Evolutionary conservation across 768 basidiomycete species (phyloP).

Genomic region (Leccinum ochraceum): DNA sequence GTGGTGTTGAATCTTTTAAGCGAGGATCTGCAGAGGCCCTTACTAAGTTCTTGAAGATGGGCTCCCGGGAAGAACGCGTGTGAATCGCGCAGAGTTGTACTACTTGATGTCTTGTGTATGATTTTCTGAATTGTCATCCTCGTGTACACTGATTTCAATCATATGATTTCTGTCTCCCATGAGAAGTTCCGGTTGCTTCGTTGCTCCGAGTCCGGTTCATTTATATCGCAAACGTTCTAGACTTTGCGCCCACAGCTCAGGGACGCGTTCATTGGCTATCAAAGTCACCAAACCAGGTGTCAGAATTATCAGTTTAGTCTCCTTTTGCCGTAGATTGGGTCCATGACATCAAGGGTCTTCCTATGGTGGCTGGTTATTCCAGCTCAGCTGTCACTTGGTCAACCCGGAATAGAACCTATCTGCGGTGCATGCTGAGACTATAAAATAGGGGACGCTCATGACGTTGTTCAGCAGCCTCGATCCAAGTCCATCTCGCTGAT

Average conservation of each 20-base stretch:
- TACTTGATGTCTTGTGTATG: background rate
- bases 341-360: background rate
- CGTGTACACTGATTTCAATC: conserved; percentile 4
- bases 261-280: background rate
- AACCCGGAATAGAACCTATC: conserved; percentile 23
- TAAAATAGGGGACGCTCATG: conserved; percentile 13
- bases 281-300: background rate
- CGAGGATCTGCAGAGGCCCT: conserved; percentile 86
- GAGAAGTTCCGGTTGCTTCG: background rate
- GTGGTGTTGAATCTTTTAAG: conserved; percentile 85
- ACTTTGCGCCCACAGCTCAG: background rate
- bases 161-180: background rate
- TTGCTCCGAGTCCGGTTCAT: background rate
- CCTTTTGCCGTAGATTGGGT: background rate
- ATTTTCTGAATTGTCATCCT: conserved; percentile 4
- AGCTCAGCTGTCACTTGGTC: conserved; percentile 21
- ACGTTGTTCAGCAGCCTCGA: conserved; percentile 13
- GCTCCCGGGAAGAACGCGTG: conserved; percentile 61
- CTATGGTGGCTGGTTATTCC: conserved; percentile 5
- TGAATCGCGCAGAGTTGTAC: conserved; percentile 7
- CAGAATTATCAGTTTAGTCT: background rate
- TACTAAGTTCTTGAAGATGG: conserved; percentile 78
- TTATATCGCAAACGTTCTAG: background rate
- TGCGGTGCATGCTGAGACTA: conserved; percentile 16
- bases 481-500: conserved; percentile 8